A percentile compares a stretch with the other conserved stretches of the same genome.
phyloP scores from a whole-genome alignment of 1,284 basidiomycete species.

The Malassezia sympodialis region DNA sequence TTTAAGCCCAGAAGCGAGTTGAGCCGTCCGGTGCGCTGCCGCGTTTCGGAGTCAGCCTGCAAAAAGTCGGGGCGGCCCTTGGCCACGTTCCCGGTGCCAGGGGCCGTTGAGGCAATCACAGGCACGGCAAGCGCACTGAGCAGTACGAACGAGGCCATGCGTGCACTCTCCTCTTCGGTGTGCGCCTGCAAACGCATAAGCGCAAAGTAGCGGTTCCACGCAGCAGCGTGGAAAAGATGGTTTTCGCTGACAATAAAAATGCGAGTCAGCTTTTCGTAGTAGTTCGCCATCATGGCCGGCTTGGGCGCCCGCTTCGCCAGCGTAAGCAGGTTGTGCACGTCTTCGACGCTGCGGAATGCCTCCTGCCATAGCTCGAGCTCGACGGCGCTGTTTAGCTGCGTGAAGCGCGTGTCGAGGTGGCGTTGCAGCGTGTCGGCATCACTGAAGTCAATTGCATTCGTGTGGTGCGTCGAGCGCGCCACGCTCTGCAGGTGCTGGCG shows the following conservation, averaged over 20 bases:
- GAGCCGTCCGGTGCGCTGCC: slow-evolving; percentile 62
- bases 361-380: slow-evolving; percentile 99
- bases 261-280: slow-evolving; percentile 94
- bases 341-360: slow-evolving; percentile 95
- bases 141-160: slow-evolving; percentile 81
- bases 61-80: slow-evolving; percentile 52
- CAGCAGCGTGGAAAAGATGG: slow-evolving; percentile 89
- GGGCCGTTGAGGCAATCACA: slow-evolving; percentile 58
- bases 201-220: slow-evolving; percentile 71
- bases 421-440: slow-evolving; percentile 93
- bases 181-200: slow-evolving; percentile 38
- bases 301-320: slow-evolving; percentile 79
- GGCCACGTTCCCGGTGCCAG: slow-evolving; percentile 55
- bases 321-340: slow-evolving; percentile 89
- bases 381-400: slow-evolving; percentile 93
- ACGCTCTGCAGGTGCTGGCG: slow-evolving; percentile 90
- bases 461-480: slow-evolving; percentile 87
- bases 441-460: slow-evolving; percentile 92
- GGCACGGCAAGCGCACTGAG: slow-evolving; percentile 89
- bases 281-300: slow-evolving; percentile 95
- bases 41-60: slow-evolving; percentile 54
- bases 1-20: slow-evolving; percentile 76
- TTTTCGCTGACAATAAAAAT: slow-evolving; percentile 81
- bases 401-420: slow-evolving; percentile 94
- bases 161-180: slow-evolving; percentile 63